Evolutionary conservation across 805 yeast species (phyloP).

Genomic region (Suhomyces canberraensis): DNA sequence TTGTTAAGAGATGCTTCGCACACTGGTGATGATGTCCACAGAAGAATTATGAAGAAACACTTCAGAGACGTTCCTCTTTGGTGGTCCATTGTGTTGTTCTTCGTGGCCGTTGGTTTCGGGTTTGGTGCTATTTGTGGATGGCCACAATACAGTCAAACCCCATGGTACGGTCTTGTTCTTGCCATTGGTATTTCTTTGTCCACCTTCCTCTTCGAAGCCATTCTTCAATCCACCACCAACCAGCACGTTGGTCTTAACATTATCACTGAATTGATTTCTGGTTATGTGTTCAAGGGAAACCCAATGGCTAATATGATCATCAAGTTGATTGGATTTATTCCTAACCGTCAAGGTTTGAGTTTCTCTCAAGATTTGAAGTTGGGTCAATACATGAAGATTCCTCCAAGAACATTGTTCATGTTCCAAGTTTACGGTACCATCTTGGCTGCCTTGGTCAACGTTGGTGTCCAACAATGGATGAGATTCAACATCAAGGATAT

Average conservation of each 20-base stretch:
- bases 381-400: conserved; percentile 20
- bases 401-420: conserved; percentile 16
- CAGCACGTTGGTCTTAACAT: conserved; percentile 18
- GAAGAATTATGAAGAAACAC: conserved; percentile 16
- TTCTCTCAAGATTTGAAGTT: conserved; percentile 17
- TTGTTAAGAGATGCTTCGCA: conserved; percentile 14
- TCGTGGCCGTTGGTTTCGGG: conserved; percentile 17
- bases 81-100: conserved; percentile 24
- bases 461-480: conserved; percentile 24
- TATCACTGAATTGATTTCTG: conserved; percentile 17
- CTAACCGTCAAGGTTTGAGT: conserved; percentile 17
- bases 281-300: conserved; percentile 16
- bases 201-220: conserved; percentile 16
- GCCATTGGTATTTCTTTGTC: conserved; percentile 13
- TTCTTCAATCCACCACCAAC: conserved; percentile 18
- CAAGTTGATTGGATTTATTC: conserved; percentile 18
- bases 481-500: conserved; percentile 16
- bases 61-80: conserved; percentile 20
- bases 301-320: conserved; percentile 19
- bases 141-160: conserved; percentile 15
- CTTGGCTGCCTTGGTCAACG: conserved; percentile 19
- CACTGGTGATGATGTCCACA: conserved; percentile 19
- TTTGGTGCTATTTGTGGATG: conserved; percentile 15
- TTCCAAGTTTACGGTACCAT: conserved; percentile 18
- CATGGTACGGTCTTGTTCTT: conserved; percentile 16